Evolutionary conservation across 2,329 filamentous ascomycete species (phyloP), one percentile per base, ranked within the genome.

Genomic region (Cryphonectria carpinicola): DNA sequence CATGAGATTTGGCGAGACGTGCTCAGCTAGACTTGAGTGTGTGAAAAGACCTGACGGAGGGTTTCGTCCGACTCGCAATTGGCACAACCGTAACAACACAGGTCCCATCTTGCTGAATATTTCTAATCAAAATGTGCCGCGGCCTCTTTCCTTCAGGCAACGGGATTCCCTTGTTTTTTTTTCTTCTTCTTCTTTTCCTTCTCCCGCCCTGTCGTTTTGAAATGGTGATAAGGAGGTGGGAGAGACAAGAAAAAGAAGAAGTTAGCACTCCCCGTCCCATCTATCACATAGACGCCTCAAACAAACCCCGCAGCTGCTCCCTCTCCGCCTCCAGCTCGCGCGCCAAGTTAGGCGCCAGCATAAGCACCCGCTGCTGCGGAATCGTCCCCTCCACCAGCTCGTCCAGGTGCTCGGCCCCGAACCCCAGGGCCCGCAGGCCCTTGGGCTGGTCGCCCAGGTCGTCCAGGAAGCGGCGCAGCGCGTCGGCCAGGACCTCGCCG

Each of bases 351-450:
- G 96, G 97, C 41, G 96, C 96, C 73, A 99, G 82, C 91, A 95
- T 96, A 77, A 99, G 80, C 69, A 99, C 97, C 74, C 96, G 86
- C 69, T 90, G 89, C 83, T 99, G 96, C 6, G 96, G 96, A 73
- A 99, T 90, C 0, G 96, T 99, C 1, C 96, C 97, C 81, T 98
- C 95, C 1, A 99, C 94, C 73, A 99, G 83, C 13, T 85, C 89
- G 74, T 97, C 93, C 25, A 99, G 84, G 82, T 98, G 89, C 54
- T 89, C 88, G 22, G 81, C 82, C 67, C 87, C 87, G 78, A 98
- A 99, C 0, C 96, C 97, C 17, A 99, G 82, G 52, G 88, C 90
- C 82, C 92, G 94, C 74, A 99, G 81, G 0, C 97, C 97, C 56
- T 89, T 86, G 1, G 97, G 97, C 84, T 99, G 96, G 77, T 97